A percentile compares a stretch with the other conserved stretches of the same genome.
phyloP scores from a whole-genome alignment of 768 basidiomycete genomes.

The Calocybe cyanea region DNA sequence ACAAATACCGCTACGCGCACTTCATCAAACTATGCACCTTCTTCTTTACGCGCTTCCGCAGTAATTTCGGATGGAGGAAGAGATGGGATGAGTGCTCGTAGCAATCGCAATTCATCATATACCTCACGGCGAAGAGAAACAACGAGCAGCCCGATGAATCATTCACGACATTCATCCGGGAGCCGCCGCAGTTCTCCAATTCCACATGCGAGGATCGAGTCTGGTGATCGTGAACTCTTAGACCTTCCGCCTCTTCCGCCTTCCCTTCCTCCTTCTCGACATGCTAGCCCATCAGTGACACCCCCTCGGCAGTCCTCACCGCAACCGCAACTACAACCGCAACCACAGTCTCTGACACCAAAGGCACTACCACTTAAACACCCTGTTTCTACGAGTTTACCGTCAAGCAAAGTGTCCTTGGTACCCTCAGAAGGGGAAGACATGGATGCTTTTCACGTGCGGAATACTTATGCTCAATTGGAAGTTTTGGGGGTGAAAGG shows the following conservation, averaged over 20 bases:
- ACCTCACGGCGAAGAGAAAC: slow-evolving; percentile 23
- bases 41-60: slow-evolving; percentile 26
- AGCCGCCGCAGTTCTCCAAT: slow-evolving; percentile 25
- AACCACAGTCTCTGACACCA: slow-evolving; percentile 13
- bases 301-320: slow-evolving; percentile 20
- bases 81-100: slow-evolving; percentile 25
- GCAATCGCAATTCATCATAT: slow-evolving; percentile 30
- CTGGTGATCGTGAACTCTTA: slow-evolving; percentile 19
- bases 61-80: slow-evolving; percentile 30
- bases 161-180: slow-evolving; percentile 30
- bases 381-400: slow-evolving; percentile 24
- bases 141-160: slow-evolving; percentile 22
- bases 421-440: slow-evolving; percentile 79
- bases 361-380: slow-evolving; percentile 34
- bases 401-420: slow-evolving; percentile 55
- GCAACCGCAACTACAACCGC: slow-evolving; percentile 14
- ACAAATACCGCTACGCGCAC: slow-evolving; percentile 18
- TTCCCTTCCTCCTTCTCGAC: slow-evolving; percentile 20
- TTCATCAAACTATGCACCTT: slow-evolving; percentile 27
- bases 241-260: slow-evolving; percentile 33
- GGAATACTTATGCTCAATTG: slow-evolving; percentile 86
- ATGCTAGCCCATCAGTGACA: slow-evolving; percentile 26
- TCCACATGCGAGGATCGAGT: slow-evolving; percentile 15
- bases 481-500: slow-evolving; percentile 89
- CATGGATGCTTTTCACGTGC: slow-evolving; percentile 76